Conservation (phyloP, 169 alveolate genomes). For the Toxoplasma gondii region DNA sequence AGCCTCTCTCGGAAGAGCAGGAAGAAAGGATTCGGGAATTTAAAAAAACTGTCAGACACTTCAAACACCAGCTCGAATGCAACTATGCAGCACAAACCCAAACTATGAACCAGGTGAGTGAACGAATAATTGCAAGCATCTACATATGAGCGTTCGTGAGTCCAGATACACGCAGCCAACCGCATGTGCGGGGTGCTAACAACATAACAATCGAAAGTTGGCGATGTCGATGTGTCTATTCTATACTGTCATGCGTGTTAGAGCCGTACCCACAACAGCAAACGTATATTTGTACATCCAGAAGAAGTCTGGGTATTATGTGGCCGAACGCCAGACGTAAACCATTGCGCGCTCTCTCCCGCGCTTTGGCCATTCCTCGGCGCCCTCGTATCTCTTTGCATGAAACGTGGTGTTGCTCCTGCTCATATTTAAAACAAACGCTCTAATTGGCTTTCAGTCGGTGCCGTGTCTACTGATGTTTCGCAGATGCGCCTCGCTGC, state of each 20-base stretch:
- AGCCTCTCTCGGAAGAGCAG: neutral
- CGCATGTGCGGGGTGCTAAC: neutral
- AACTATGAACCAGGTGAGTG: neutral
- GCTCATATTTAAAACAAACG: too few species aligned
- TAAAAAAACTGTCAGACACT: neutral
- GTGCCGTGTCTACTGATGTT: neutral
- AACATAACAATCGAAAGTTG: neutral
- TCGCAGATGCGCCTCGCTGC: conserved; percentile 16
- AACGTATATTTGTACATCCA: too few species aligned
- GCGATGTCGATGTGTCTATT: too few species aligned
- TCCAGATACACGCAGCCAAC: neutral
- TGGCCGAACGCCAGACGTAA: too few species aligned
- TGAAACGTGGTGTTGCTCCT: too few species aligned
- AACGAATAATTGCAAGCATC: neutral
- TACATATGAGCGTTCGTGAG: neutral
- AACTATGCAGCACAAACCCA: neutral
- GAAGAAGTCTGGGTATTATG: too few species aligned
- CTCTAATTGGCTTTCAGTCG: too few species aligned
- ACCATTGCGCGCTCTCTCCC: too few species aligned
- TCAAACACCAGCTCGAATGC: conserved; percentile 45
- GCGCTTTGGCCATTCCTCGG: too few species aligned
- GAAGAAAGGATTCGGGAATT: conserved; percentile 15
- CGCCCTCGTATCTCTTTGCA: too few species aligned
- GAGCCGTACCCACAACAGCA: too few species aligned
- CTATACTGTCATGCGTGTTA: too few species aligned